Base-by-base conservation (phyloP, 192 early-diverging fungal species). In the Rhizophagus clarus region DNA sequence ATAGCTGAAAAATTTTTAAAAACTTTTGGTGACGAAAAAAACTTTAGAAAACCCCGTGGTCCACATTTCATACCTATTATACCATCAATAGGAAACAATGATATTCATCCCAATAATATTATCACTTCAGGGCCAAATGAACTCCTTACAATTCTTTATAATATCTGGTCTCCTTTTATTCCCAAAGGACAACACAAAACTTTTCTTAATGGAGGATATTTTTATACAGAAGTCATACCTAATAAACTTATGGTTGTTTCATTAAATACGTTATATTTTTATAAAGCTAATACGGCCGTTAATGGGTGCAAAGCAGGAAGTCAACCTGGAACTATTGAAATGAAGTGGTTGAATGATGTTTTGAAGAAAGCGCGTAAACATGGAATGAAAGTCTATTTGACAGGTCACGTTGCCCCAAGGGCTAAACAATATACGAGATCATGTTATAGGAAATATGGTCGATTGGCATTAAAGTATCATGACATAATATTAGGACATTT, bases 231-330 rank as follows among this genome's bases (percentile, higher is more conserved):
- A 66, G 84, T 94, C 47, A 82, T 84, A 28, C 87, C 86, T 3
- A 79, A 84, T 22, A 85, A 87, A 26, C 80, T 93, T 34, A 82
- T 87, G 0, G 90, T 90, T 47, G 76, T 93, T 9, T 87, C 92
- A 22, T 83, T 95, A 28, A 94, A 95, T 81, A 92, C 93, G 0
- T 83, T 93, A 7, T 95, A 93, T 74, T 95, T 93, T 81, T 93
- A 88, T 74, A 86, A 88, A 29, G 87, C 90, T 37, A 95, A 95
- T 63, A 85, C 89, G 31, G 89, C 87, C 7, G 91, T 92, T 3
- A 88, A 90, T 76, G 91, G 91, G 3, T 95, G 94, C 72, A 72
- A 77, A 26, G 83, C 74, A 0, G 28, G 85, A 3, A 85, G 87
- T 34, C 88, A 92, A 56, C 91, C 93, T 0, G 94, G 94, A 0